Evolutionary conservation across 2,329 filamentous ascomycete genomes (phyloP).

Genomic region (Botrytis cinerea): DNA sequence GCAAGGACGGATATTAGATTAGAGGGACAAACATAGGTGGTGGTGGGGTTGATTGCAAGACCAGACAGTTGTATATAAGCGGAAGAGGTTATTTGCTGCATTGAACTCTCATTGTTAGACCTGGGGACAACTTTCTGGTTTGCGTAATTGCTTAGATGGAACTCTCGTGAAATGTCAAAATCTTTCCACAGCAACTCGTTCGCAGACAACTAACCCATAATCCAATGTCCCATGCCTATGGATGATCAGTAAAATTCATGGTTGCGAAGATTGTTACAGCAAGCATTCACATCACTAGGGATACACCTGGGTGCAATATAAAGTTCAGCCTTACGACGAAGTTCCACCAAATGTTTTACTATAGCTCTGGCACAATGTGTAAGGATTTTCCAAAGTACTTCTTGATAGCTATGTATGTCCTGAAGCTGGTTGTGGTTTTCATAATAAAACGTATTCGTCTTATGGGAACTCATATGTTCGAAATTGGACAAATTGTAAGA

Average conservation of each 20-base stretch:
- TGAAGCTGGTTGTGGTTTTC: neutral
- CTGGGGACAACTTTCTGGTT: slow-evolving; percentile 1
- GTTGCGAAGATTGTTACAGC: neutral
- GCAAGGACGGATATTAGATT: slow-evolving; percentile 78
- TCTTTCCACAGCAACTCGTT: neutral
- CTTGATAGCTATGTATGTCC: neutral
- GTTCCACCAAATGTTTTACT: slow-evolving; percentile 16
- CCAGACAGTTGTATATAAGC: slow-evolving; percentile 34
- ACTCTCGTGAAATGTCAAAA: neutral
- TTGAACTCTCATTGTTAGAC: slow-evolving; percentile 10
- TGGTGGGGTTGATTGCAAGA: slow-evolving; percentile 15
- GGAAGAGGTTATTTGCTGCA: slow-evolving; percentile 17
- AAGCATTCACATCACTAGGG: slow-evolving; percentile 10
- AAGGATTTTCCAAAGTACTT: neutral
- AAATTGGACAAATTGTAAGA: neutral
- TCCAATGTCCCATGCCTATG: too few species aligned
- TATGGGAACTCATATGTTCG: neutral
- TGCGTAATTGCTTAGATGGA: neutral
- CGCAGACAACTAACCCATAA: neutral
- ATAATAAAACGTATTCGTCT: neutral
- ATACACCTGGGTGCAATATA: slow-evolving; percentile 4
- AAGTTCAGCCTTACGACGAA: slow-evolving; percentile 15
- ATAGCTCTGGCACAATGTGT: neutral
- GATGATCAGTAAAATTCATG: neutral
- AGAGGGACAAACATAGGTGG: slow-evolving; percentile 37